These are phyloP conservation scores for Fomitopsis pulvina DNA, from an alignment of 768 basidiomycete species.

Conservation along the genomic window DNA sequence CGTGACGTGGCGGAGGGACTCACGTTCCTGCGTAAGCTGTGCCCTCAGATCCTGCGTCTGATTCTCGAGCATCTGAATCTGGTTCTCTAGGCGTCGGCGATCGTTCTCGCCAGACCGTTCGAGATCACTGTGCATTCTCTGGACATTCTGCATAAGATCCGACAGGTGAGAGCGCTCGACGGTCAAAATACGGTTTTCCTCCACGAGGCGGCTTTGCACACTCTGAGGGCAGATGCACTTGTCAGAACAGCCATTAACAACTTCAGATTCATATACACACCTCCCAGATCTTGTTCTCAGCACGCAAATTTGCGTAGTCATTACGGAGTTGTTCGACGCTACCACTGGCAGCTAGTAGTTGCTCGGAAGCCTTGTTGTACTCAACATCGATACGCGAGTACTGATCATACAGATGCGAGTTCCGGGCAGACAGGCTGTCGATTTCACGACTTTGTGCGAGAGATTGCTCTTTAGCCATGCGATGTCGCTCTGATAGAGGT, in stretches of 20 bases:
- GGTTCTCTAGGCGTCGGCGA: constrained; percentile 70
- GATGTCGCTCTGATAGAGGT: constrained; percentile 50
- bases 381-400: constrained; percentile 72
- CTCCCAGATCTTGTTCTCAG: constrained; percentile 94
- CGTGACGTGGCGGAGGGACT: constrained; percentile 62
- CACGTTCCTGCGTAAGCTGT: constrained; percentile 70
- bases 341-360: constrained; percentile 50
- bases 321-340: constrained; percentile 74
- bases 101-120: constrained; percentile 83
- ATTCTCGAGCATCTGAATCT: constrained; percentile 68
- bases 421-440: constrained; percentile 59
- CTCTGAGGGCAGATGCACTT: constrained; percentile 35
- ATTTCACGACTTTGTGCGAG: constrained; percentile 56
- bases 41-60: constrained; percentile 71
- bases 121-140: constrained; percentile 84
- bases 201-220: constrained; percentile 71
- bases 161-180: constrained; percentile 81
- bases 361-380: constrained; percentile 60
- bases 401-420: constrained; percentile 67
- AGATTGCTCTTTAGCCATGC: constrained; percentile 65
- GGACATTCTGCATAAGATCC: constrained; percentile 84
- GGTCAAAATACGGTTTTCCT: constrained; percentile 77
- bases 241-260: constrained; percentile 1
- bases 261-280: constrained; percentile 31
- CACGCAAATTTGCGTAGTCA: constrained; percentile 81